Evolutionary conservation across 2,329 filamentous ascomycete species (phyloP), one percentile per base, ranked within the genome.

Genomic region (Neophaeococcomyces mojaviensis): DNA sequence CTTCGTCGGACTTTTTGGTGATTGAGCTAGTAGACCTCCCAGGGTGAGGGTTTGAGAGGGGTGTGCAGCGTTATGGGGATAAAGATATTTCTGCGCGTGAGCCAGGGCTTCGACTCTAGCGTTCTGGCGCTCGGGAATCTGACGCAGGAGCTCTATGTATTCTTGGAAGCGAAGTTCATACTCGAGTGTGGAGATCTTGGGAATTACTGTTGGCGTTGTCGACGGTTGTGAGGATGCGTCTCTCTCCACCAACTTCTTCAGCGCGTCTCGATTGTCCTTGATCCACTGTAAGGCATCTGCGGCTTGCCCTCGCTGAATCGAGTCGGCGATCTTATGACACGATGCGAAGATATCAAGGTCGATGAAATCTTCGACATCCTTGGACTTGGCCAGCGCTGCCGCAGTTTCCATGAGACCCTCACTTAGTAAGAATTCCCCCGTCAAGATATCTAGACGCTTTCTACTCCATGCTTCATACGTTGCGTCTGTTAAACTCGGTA

Each of bases 131-230:
- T 76, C 71, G 3, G 81, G 73, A 44, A 77, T 42, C 77, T 74
- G 79, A 49, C 90, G 76, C 49, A 94, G 80, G 50, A 97, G 74
- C 66, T 97, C 92, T 57, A 97, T 89, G 63, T 89, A 97, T 63
- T 97, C 89, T 64, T 98, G 92, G 58, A 94, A 76, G 10, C 92
- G 82, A 35, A 98, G 77, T 73, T 94, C 87, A 60, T 95, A 94
- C 65, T 98, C 92, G 13, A 98, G 76, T 55, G 84, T 86, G 59
- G 55, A 55, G 10, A 39, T 37, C 18, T 31, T 31, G 10, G 34
- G 35, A 6, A 24, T 22, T 33, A 24, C 13, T 15, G 30, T 16
- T 37, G 42, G 34, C 6, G 20, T 13, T n/a, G 19, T n/a, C 7
- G 35, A 10, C 7, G 48, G 49, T 33, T 54, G 51, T 34, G 47